Conservation (phyloP, 805 yeast genomes). For the Clavispora fructus region DNA sequence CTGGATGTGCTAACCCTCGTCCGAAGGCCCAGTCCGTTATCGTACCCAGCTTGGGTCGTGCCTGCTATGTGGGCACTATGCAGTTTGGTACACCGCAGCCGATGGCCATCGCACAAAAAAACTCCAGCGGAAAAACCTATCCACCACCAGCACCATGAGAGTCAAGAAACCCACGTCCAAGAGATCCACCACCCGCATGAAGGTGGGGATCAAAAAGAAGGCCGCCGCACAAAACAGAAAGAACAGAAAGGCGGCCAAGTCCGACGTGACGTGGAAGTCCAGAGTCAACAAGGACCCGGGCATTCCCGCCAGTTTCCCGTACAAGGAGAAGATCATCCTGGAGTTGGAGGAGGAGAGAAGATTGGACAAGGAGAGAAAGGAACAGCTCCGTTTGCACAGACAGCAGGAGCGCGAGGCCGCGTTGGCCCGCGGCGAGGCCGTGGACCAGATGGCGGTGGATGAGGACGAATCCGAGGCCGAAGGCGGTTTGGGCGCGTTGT, state of each 20-base stretch:
- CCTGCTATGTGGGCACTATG: no score
- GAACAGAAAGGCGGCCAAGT: constrained; percentile 75
- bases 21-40: no score
- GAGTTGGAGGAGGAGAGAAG: constrained; percentile 65
- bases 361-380: constrained; percentile 50
- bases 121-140: background rate
- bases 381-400: constrained; percentile 43
- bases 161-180: constrained; percentile 70
- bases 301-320: constrained; percentile 92
- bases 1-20: no score
- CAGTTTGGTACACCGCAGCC: no score
- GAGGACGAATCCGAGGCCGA: constrained; percentile 35
- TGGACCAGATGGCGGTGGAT: constrained; percentile 31
- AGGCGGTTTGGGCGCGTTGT: constrained; percentile 71
- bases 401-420: constrained; percentile 43
- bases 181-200: constrained; percentile 86
- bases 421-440: constrained; percentile 32
- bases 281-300: constrained; percentile 84
- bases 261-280: constrained; percentile 91
- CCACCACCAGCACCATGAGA: constrained; percentile 30
- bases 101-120: constrained; percentile 13
- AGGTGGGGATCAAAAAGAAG: constrained; percentile 95
- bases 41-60: no score
- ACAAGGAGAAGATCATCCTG: constrained; percentile 73
- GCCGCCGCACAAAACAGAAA: constrained; percentile 89